phyloP scores from a whole-genome alignment of 164 flowering plant species.

The Vitis riparia region DNA sequence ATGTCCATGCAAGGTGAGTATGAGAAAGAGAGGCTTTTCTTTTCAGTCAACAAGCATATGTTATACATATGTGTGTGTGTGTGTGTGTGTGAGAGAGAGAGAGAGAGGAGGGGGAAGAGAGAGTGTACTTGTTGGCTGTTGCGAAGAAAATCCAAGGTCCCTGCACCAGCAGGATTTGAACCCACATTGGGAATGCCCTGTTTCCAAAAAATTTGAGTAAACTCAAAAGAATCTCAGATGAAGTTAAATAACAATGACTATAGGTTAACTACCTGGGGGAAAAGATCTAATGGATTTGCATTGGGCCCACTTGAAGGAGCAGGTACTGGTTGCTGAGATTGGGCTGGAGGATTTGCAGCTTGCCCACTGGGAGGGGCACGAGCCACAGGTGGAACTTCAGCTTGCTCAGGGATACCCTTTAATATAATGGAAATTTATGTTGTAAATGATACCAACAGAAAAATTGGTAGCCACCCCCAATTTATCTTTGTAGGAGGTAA shows the following conservation, averaged over 20 bases:
- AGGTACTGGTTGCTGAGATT: slow-evolving; percentile 54
- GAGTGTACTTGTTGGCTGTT: slow-evolving; percentile 76
- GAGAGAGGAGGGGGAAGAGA: slow-evolving; percentile 4
- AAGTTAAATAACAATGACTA: background rate
- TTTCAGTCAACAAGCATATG: background rate
- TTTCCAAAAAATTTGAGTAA: slow-evolving; percentile 4
- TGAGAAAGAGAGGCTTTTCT: too few relatives aligned
- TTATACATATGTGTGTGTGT: background rate
- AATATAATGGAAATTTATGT: background rate
- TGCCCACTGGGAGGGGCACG: slow-evolving; percentile 45
- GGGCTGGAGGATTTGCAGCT: slow-evolving; percentile 45
- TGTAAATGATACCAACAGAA: background rate
- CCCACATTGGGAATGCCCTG: slow-evolving; percentile 89
- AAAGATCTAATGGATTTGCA: slow-evolving; percentile 87
- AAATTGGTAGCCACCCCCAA: background rate
- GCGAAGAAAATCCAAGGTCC: slow-evolving; percentile 80
- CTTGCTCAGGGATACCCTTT: slow-evolving; percentile 92
- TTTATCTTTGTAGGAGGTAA: background rate
- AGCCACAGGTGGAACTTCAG: slow-evolving; percentile 67
- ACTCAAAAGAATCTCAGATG: slow-evolving; percentile 3
- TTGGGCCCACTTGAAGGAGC: slow-evolving; percentile 82
- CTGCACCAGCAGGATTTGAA: slow-evolving; percentile 63
- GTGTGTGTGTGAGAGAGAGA: background rate
- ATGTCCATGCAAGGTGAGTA: too few relatives aligned
- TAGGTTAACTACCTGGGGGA: slow-evolving; percentile 73